Evolutionary conservation across 495 filamentous ascomycete species (phyloP).

Genomic region (Lentithecium fluviatile): DNA sequence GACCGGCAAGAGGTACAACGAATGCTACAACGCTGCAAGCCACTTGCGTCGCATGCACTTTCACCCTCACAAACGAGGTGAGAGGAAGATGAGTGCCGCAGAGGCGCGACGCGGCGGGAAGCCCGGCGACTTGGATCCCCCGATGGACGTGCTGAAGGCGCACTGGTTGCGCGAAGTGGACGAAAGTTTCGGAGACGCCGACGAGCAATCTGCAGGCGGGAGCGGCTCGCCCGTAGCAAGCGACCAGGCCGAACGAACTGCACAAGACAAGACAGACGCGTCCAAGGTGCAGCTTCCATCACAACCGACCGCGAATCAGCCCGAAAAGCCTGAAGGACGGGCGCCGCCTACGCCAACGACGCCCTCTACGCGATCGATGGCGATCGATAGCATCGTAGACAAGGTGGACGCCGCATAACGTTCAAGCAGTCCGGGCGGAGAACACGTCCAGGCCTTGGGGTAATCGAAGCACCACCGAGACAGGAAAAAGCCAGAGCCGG

Average conservation of each 20-base stretch:
- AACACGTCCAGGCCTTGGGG: constrained; percentile 1
- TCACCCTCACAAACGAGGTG: constrained; percentile 35
- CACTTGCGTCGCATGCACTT: constrained; percentile 37
- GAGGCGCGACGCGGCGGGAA: constrained; percentile 35
- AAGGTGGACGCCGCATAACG: constrained; percentile 26
- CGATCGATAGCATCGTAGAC: constrained; percentile 37
- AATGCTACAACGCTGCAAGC: constrained; percentile 38
- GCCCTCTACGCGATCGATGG: constrained; percentile 35
- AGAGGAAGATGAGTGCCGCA: constrained; percentile 35
- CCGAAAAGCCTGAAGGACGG: constrained; percentile 20
- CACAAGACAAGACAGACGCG: constrained; percentile 6
- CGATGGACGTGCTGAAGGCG: constrained; percentile 34
- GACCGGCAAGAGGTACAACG: constrained; percentile 38
- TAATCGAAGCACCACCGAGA: background rate
- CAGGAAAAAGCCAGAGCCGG: background rate
- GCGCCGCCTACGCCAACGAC: constrained; percentile 34
- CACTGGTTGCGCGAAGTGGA: constrained; percentile 36
- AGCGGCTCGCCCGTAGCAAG: no score
- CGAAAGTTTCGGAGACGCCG: constrained; percentile 22
- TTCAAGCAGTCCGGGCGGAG: background rate
- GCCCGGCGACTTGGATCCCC: constrained; percentile 34
- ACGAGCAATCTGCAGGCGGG: background rate
- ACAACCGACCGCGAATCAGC: constrained; percentile 13
- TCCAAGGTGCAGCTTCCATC: constrained; percentile 7
- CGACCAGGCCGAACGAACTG: background rate